These are phyloP conservation scores for Comarum palustre DNA, from an alignment of 306 rosid species.

Conservation along the genomic window DNA sequence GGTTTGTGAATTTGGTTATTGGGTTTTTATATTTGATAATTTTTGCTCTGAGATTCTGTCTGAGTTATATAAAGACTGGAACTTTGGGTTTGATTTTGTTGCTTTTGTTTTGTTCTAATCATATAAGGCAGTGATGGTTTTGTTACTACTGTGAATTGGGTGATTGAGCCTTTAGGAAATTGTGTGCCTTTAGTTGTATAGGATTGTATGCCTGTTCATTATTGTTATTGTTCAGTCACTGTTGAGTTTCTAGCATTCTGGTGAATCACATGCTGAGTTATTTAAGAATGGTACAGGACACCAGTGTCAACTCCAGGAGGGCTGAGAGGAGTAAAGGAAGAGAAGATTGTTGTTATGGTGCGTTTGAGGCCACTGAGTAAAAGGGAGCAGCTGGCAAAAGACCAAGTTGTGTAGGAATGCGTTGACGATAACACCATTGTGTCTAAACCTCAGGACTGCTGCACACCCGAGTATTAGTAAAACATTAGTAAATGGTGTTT, in stretches of 20 bases:
- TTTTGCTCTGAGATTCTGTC: neutral
- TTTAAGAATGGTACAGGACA: conserved; percentile 24
- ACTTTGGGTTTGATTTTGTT: neutral
- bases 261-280: too few relatives aligned
- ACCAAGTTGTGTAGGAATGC: conserved; percentile 97
- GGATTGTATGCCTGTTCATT: neutral
- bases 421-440: conserved; percentile 65
- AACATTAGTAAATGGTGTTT: too few relatives aligned
- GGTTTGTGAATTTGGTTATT: neutral
- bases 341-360: conserved; percentile 93
- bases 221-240: neutral
- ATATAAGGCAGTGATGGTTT: neutral
- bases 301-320: conserved; percentile 86
- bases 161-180: neutral
- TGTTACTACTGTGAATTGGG: neutral
- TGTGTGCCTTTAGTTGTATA: neutral
- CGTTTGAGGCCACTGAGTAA: conserved; percentile 83
- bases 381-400: conserved; percentile 19
- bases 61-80: neutral
- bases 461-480: too few relatives aligned
- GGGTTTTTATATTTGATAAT: neutral
- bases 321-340: conserved; percentile 55
- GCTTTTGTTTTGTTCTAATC: neutral
- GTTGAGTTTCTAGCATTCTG: neutral
- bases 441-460: conserved; percentile 71